A percentile compares a stretch with the other conserved stretches of the same genome.
Conservation (phyloP, 2,329 filamentous ascomycete genomes). For the Aspergillus hortae region DNA sequence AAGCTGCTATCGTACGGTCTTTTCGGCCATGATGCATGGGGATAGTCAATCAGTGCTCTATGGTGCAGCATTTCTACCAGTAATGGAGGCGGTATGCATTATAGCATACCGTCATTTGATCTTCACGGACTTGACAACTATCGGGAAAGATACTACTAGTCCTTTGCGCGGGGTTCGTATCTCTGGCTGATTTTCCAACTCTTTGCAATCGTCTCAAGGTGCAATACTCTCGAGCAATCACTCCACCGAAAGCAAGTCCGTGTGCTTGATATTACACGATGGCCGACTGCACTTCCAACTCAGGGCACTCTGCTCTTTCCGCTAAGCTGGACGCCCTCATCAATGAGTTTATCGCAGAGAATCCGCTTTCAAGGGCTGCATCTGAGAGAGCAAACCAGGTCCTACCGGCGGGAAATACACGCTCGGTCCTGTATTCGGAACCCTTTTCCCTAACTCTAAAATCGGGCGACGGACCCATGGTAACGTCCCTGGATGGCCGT, state of each 20-base stretch:
- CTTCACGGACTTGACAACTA: too few species aligned
- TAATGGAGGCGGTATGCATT: too few species aligned
- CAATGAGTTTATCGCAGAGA: background rate
- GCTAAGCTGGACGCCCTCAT: background rate
- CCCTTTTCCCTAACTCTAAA: conserved; percentile 34
- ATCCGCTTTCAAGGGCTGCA: background rate
- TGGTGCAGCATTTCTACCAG: too few species aligned
- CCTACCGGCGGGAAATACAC: background rate
- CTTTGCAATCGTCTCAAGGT: background rate
- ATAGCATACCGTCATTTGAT: too few species aligned
- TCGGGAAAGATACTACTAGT: too few species aligned
- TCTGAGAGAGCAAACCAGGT: background rate
- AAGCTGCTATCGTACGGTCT: too few species aligned
- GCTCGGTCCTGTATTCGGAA: conserved; percentile 21
- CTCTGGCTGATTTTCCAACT: too few species aligned
- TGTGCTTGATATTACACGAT: background rate
- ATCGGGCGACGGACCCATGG: conserved; percentile 21
- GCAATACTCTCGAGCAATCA: background rate
- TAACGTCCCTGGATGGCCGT: conserved; percentile 30
- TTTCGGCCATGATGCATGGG: too few species aligned
- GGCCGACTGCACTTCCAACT: background rate
- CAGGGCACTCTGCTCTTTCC: background rate
- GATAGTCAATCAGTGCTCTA: too few species aligned
- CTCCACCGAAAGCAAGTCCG: background rate
- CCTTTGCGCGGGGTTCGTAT: too few species aligned